Percentiles rank a stretch among this genome's conserved stretches.
These are phyloP conservation scores for Apiosordaria backusii DNA, from an alignment of 495 filamentous ascomycete species.

Conservation along the genomic window DNA sequence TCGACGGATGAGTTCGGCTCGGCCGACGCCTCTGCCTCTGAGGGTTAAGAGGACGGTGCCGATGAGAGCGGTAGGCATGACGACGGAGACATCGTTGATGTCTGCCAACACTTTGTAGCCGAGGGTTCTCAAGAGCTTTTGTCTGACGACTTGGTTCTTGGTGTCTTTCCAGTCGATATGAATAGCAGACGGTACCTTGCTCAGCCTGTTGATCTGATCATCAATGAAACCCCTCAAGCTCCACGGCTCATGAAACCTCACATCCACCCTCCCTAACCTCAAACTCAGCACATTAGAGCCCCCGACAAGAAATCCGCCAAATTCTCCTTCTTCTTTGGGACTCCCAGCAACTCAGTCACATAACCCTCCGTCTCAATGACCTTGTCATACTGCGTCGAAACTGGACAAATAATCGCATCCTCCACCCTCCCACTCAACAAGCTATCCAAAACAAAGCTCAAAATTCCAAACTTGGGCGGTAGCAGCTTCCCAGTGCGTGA, in stretches of 20 bases:
- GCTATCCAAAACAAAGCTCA: constrained; percentile 88
- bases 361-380: constrained; percentile 97
- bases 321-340: constrained; percentile 93
- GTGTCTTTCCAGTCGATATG: constrained; percentile 42
- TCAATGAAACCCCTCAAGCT: constrained; percentile 75
- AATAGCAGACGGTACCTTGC: constrained; percentile 36
- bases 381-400: constrained; percentile 97
- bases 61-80: constrained; percentile 95
- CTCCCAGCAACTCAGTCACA: constrained; percentile 86
- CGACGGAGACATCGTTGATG: constrained; percentile 92
- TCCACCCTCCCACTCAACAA: constrained; percentile 81
- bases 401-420: constrained; percentile 88
- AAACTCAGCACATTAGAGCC: constrained; percentile 82
- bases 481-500: constrained; percentile 92
- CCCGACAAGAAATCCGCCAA: constrained; percentile 81
- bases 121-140: constrained; percentile 71
- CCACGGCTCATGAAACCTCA: constrained; percentile 95
- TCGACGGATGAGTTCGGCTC: constrained; percentile 75
- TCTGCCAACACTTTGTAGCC: constrained; percentile 89
- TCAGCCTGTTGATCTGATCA: constrained; percentile 59
- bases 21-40: constrained; percentile 86
- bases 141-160: constrained; percentile 43
- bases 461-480: constrained; percentile 92
- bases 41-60: constrained; percentile 91
- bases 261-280: constrained; percentile 86